Conservation (phyloP, 129 eudicot species). For the Flaveria robusta region DNA sequence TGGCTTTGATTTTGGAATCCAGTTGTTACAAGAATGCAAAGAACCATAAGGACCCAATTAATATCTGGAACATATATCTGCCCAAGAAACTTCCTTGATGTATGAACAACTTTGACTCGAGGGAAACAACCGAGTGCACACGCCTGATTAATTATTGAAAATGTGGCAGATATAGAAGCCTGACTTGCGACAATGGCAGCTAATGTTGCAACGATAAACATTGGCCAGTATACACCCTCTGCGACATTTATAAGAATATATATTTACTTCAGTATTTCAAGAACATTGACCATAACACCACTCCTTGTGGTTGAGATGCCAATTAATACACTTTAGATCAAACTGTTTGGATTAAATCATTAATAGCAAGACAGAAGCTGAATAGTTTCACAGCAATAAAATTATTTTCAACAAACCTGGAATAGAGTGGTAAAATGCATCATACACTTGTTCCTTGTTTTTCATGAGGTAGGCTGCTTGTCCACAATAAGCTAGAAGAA, state of each 20-base stretch:
- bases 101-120: constrained; percentile 84
- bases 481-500: constrained; percentile 82
- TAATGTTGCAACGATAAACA: constrained; percentile 66
- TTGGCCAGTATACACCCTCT: constrained; percentile 88
- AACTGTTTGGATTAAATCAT: background rate
- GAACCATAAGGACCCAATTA: constrained; percentile 81
- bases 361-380: background rate
- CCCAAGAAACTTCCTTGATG: constrained; percentile 75
- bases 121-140: constrained; percentile 86
- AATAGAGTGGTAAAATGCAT: constrained; percentile 82
- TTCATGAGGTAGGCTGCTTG: constrained; percentile 85
- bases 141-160: constrained; percentile 85
- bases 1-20: constrained; percentile 73
- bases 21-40: constrained; percentile 78
- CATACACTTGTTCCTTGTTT: constrained; percentile 61
- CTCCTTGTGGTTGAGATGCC: background rate
- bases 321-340: background rate
- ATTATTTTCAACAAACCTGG: constrained; percentile 51
- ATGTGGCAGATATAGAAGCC: constrained; percentile 84
- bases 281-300: constrained; percentile 1
- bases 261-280: constrained; percentile 11
- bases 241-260: constrained; percentile 29
- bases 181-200: constrained; percentile 91
- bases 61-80: constrained; percentile 81
- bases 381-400: background rate